These are phyloP conservation scores for Artemisia annua DNA, from an alignment of 129 eudicot genomes.

Conservation along the genomic window DNA sequence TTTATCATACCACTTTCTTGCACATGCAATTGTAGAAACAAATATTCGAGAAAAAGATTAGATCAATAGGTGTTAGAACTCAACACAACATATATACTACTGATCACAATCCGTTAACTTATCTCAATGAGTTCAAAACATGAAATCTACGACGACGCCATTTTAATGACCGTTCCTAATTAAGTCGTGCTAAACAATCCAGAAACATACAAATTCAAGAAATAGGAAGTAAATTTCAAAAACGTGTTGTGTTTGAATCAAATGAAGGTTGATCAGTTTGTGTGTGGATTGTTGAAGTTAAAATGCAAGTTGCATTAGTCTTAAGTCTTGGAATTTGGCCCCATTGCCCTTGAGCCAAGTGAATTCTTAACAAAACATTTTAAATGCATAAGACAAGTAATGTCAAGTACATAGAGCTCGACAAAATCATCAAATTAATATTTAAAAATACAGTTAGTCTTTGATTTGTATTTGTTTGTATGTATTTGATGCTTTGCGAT, in stretches of 20 bases:
- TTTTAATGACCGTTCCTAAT: background rate
- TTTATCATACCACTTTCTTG: too few relatives aligned
- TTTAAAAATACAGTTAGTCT: background rate
- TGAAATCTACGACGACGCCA: too few relatives aligned
- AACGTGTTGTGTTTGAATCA: background rate
- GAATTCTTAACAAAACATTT: constrained; percentile 26
- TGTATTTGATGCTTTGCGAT: constrained; percentile 31
- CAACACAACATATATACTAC: too few relatives aligned
- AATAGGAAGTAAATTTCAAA: constrained; percentile 7
- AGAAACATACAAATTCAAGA: constrained; percentile 6
- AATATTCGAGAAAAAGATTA: too few relatives aligned
- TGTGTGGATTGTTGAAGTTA: constrained; percentile 38
- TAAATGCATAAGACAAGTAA: constrained; percentile 39
- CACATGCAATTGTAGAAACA: too few relatives aligned
- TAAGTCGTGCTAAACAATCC: background rate
- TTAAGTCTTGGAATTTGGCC: constrained; percentile 55
- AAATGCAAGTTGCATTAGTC: constrained; percentile 34
- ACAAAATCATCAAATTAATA: constrained; percentile 29
- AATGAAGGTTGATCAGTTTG: constrained; percentile 24
- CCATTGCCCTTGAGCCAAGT: constrained; percentile 74
- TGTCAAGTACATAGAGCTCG: constrained; percentile 53
- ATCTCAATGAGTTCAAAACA: too few relatives aligned
- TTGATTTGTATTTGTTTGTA: constrained; percentile 29
- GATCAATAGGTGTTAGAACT: too few relatives aligned
- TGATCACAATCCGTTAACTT: too few relatives aligned